A percentile compares a stretch with the other conserved stretches of the same genome.
These are phyloP conservation scores for Cicer cuneatum DNA, from an alignment of 306 rosid genomes.

Conservation along the genomic window DNA sequence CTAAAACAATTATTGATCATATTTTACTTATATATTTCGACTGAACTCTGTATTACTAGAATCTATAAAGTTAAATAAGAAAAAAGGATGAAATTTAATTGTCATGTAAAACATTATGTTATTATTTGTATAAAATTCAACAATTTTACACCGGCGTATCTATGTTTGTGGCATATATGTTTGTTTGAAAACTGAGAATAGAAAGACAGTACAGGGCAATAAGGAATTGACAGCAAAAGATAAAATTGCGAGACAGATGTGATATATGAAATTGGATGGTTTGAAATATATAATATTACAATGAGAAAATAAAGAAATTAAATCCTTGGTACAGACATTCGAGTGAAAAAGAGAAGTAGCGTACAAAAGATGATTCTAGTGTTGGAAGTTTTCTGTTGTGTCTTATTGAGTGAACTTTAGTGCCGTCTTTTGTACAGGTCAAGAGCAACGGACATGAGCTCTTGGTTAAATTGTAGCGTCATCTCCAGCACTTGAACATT, in stretches of 20 bases:
- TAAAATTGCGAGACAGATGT: conserved; percentile 46
- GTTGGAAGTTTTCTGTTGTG: conserved; percentile 47
- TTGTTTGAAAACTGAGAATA: conserved; percentile 30
- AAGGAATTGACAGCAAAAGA: conserved; percentile 39
- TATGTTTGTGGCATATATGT: not conserved
- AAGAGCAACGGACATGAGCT: conserved; percentile 2
- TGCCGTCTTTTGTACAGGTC: conserved; percentile 39
- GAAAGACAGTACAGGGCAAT: conserved; percentile 11
- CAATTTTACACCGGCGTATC: not conserved
- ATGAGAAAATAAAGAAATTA: conserved; percentile 23
- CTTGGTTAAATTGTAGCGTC: conserved; percentile 1
- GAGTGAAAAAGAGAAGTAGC: conserved; percentile 26
- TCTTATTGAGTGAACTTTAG: conserved; percentile 43
- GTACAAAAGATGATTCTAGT: conserved; percentile 30
- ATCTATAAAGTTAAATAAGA: no score
- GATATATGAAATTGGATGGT: conserved; percentile 22
- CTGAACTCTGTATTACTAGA: no score
- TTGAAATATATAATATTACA: conserved; percentile 41
- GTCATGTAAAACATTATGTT: not conserved
- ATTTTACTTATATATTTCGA: no score
- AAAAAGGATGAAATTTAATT: no score
- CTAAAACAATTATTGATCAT: no score
- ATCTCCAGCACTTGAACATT: conserved; percentile 14
- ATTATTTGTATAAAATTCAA: not conserved
- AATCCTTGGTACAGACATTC: not conserved